These are phyloP conservation scores for Silene coronaria DNA, from an alignment of 179 eudicot genomes.

Conservation along the genomic window DNA sequence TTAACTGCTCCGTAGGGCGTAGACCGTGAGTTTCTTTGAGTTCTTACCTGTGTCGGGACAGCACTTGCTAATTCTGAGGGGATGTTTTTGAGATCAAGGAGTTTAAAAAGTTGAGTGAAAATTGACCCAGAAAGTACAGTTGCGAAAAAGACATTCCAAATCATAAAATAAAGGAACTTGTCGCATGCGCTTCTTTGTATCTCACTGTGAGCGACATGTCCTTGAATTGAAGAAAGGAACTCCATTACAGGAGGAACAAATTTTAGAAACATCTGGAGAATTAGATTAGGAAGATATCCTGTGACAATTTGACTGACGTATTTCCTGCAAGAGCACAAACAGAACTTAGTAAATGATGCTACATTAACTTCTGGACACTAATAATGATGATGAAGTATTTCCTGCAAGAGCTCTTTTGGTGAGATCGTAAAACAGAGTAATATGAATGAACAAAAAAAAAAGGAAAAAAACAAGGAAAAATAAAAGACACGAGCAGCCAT, in stretches of 20 bases:
- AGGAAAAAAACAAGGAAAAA: not conserved
- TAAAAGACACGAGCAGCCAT: not conserved
- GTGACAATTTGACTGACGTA: slow-evolving; percentile 65
- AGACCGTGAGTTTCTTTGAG: not conserved
- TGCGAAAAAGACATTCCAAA: slow-evolving; percentile 92
- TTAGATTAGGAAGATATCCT: slow-evolving; percentile 92
- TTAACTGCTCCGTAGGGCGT: not conserved
- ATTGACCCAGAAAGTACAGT: slow-evolving; percentile 83
- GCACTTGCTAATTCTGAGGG: slow-evolving; percentile 67
- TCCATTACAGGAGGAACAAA: slow-evolving; percentile 80
- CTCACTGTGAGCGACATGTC: slow-evolving; percentile 66
- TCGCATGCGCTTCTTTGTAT: slow-evolving; percentile 83
- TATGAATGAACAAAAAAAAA: not conserved
- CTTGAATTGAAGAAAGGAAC: slow-evolving; percentile 83
- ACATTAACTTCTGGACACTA: not conserved
- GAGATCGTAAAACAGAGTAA: not conserved
- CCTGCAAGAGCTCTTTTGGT: not conserved
- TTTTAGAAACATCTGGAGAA: slow-evolving; percentile 59
- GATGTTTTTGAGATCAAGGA: slow-evolving; percentile 76
- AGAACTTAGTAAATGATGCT: slow-evolving; percentile 11
- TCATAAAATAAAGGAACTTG: slow-evolving; percentile 67
- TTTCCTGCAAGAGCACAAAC: slow-evolving; percentile 39
- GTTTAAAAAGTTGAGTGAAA: slow-evolving; percentile 43
- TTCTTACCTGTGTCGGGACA: slow-evolving; percentile 81
- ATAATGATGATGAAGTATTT: not conserved